These are phyloP conservation scores for Helotiales sp. DNA, from an alignment of 2,329 filamentous ascomycete genomes.

Conservation along the genomic window DNA sequence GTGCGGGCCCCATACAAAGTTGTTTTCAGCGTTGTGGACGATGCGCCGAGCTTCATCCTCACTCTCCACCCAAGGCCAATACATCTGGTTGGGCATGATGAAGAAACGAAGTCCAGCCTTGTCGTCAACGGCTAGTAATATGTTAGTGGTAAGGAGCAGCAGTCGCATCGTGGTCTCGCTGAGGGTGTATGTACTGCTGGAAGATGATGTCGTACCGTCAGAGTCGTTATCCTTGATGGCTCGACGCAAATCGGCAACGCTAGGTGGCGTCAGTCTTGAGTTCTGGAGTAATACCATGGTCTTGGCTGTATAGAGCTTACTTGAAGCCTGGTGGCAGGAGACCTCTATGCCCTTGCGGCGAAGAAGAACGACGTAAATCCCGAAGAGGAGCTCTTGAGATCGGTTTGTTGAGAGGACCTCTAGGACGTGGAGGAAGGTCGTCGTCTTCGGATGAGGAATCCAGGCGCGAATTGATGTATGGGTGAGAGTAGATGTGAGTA, in stretches of 20 bases:
- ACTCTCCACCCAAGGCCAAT: neutral
- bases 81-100: neutral
- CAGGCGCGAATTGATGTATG: neutral
- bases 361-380: neutral
- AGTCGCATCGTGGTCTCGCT: neutral
- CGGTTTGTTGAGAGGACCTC: neutral
- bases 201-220: neutral
- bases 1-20: neutral
- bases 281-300: neutral
- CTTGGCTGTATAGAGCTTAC: neutral
- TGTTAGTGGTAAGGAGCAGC: neutral
- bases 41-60: neutral
- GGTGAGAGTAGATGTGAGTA: neutral
- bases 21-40: neutral
- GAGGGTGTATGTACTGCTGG: neutral
- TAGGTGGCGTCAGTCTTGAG: neutral
- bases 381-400: neutral
- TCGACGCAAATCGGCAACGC: neutral
- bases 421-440: neutral
- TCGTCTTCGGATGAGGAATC: neutral
- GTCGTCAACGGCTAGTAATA: neutral
- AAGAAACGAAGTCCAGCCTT: neutral
- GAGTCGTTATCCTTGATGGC: neutral
- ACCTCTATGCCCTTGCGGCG: neutral
- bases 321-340: neutral